A percentile compares a stretch with the other conserved stretches of the same genome.
These are phyloP conservation scores for Pyrus betulifolia DNA, from an alignment of 306 rosid genomes.

Conservation along the genomic window DNA sequence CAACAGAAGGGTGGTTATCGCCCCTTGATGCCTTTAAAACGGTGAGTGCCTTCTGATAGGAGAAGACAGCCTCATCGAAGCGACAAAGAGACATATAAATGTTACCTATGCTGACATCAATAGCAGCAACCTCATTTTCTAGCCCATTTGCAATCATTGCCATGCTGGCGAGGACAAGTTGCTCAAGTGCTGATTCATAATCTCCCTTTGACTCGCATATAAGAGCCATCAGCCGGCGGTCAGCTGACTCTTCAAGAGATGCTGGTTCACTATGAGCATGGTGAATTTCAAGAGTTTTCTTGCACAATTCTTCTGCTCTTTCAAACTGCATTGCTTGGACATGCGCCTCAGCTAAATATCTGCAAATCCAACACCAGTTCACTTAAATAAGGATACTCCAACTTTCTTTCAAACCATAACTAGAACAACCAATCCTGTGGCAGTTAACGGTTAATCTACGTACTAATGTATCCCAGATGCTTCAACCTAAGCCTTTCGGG, in stretches of 20 bases:
- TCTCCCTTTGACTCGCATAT: constrained; percentile 89
- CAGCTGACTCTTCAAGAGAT: constrained; percentile 95
- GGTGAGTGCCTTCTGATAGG: constrained; percentile 97
- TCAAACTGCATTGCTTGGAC: constrained; percentile 99
- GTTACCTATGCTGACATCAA: constrained; percentile 96
- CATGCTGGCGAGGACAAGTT: constrained; percentile 98
- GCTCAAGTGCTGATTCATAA: constrained; percentile 81
- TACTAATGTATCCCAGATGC: neutral
- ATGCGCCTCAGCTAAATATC: constrained; percentile 94
- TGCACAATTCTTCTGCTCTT: constrained; percentile 84
- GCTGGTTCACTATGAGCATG: constrained; percentile 92
- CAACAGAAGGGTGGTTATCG: constrained; percentile 88
- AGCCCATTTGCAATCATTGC: constrained; percentile 93
- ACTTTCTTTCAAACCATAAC: neutral
- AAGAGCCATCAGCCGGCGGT: constrained; percentile 86
- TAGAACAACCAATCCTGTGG: neutral
- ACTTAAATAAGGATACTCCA: neutral
- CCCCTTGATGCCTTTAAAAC: constrained; percentile 87
- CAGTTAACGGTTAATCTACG: too few species aligned
- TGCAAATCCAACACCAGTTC: constrained; percentile 23
- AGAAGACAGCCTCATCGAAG: constrained; percentile 90
- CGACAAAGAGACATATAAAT: constrained; percentile 92
- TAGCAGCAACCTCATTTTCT: constrained; percentile 85
- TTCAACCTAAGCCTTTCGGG: neutral
- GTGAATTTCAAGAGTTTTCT: constrained; percentile 87